Percentiles rank a stretch among this genome's conserved stretches.
phyloP scores from a whole-genome alignment of 768 basidiomycete species.

The Flagelloscypha sp. region DNA sequence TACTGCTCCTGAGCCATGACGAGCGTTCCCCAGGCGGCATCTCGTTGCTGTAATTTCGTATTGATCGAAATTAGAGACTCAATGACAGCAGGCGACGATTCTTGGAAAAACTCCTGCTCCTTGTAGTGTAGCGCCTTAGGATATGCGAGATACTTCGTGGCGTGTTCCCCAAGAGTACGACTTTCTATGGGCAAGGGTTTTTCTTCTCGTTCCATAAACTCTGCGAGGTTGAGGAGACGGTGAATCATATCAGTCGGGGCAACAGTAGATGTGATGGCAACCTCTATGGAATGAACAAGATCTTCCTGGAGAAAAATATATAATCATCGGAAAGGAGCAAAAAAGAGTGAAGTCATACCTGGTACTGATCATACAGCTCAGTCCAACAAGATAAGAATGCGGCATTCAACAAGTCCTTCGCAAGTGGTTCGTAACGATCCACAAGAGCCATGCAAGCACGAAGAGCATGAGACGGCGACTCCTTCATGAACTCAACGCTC shows the following conservation, averaged over 20 bases:
- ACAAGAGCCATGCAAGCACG: conserved; percentile 93
- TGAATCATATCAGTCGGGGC: conserved; percentile 88
- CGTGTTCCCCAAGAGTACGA: conserved; percentile 87
- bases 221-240: conserved; percentile 84
- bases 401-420: conserved; percentile 93
- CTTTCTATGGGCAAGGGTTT: conserved; percentile 91
- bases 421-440: conserved; percentile 83
- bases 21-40: conserved; percentile 96
- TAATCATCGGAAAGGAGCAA: conserved; percentile 4
- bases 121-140: conserved; percentile 99
- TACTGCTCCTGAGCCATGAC: conserved; percentile 84
- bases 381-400: conserved; percentile 98
- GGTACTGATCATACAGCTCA: conserved; percentile 92
- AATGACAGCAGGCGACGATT: conserved; percentile 83
- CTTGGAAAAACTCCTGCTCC: conserved; percentile 92
- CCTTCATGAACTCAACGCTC: conserved; percentile 93
- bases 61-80: conserved; percentile 95
- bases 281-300: conserved; percentile 82
- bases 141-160: conserved; percentile 87
- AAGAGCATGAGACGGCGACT: conserved; percentile 96
- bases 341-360: conserved; percentile 41
- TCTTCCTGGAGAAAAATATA: conserved; percentile 59
- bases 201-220: conserved; percentile 99
- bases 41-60: conserved; percentile 91
- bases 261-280: conserved; percentile 67